Evolutionary conservation across 768 basidiomycete species (phyloP).

Genomic region (Tricholoma bakamatsutake): DNA sequence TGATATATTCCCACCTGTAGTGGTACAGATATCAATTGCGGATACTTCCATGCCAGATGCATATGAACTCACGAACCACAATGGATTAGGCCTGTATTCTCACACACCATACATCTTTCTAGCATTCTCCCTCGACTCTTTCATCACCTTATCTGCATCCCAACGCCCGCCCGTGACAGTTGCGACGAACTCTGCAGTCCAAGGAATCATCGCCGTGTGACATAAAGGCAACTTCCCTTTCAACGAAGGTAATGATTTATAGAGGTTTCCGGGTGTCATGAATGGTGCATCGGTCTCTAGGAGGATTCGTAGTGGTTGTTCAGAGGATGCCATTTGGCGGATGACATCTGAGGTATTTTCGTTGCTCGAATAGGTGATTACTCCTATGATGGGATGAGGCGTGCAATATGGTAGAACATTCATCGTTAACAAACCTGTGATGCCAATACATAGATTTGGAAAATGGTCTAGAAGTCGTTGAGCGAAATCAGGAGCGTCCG

Average conservation of each 20-base stretch:
- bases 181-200: conserved; percentile 76
- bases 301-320: conserved; percentile 40
- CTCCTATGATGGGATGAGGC: conserved; percentile 39
- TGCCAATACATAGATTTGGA: conserved; percentile 77
- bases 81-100: background rate
- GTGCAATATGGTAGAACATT: background rate
- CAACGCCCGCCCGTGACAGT: conserved; percentile 38
- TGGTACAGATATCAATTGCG: too few species aligned
- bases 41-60: background rate
- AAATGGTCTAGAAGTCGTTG: conserved; percentile 67
- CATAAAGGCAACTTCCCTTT: conserved; percentile 65
- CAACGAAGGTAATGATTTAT: conserved; percentile 43
- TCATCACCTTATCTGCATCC: conserved; percentile 54
- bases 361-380: conserved; percentile 77
- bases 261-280: conserved; percentile 79
- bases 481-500: conserved; percentile 74
- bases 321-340: conserved; percentile 37
- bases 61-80: background rate
- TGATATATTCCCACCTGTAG: too few species aligned
- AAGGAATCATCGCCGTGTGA: conserved; percentile 79
- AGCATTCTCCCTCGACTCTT: conserved; percentile 60
- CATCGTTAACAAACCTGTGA: conserved; percentile 48
- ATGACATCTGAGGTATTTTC: conserved; percentile 63
- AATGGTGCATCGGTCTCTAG: conserved; percentile 87
- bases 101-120: conserved; percentile 51